These are phyloP conservation scores for Rhypophila decipiens DNA, from an alignment of 495 filamentous ascomycete species.

Conservation along the genomic window DNA sequence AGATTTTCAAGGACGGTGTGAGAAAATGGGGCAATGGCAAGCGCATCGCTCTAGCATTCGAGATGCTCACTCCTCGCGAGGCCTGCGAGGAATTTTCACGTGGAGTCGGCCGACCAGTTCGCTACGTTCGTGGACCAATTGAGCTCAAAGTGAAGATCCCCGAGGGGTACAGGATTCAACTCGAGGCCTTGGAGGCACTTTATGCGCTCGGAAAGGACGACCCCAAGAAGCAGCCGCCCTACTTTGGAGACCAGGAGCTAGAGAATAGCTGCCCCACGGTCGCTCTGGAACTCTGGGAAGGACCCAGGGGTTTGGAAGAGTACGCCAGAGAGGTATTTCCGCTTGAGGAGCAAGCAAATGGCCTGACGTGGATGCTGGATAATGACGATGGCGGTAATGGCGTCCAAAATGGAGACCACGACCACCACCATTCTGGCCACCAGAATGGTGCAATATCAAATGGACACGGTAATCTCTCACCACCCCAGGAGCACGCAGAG, in stretches of 20 bases:
- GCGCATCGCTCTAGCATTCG: constrained; percentile 90
- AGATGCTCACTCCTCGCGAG: constrained; percentile 76
- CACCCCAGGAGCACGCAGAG: constrained; percentile 9
- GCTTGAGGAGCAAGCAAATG: constrained; percentile 88
- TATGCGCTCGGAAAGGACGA: constrained; percentile 55
- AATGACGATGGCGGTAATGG: constrained; percentile 28
- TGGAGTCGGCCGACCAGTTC: constrained; percentile 70
- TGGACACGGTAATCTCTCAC: constrained; percentile 5
- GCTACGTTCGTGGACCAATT: constrained; percentile 70
- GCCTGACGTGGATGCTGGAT: constrained; percentile 78
- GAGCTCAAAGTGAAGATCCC: constrained; percentile 83
- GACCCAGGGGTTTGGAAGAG: constrained; percentile 84
- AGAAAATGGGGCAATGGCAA: constrained; percentile 84
- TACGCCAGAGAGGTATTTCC: constrained; percentile 95
- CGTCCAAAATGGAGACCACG: constrained; percentile 6
- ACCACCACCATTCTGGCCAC: constrained; percentile 10
- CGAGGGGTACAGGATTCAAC: constrained; percentile 81
- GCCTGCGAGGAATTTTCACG: constrained; percentile 72
- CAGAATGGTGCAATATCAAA: constrained; percentile 5
- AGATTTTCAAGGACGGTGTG: constrained; percentile 91
- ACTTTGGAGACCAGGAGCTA: constrained; percentile 46
- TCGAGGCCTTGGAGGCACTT: constrained; percentile 64
- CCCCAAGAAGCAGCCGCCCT: constrained; percentile 43
- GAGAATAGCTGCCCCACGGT: constrained; percentile 60
- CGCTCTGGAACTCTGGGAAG: constrained; percentile 80